Conservation (phyloP, 2,329 filamentous ascomycete species). For the Diaporthe vexans region DNA sequence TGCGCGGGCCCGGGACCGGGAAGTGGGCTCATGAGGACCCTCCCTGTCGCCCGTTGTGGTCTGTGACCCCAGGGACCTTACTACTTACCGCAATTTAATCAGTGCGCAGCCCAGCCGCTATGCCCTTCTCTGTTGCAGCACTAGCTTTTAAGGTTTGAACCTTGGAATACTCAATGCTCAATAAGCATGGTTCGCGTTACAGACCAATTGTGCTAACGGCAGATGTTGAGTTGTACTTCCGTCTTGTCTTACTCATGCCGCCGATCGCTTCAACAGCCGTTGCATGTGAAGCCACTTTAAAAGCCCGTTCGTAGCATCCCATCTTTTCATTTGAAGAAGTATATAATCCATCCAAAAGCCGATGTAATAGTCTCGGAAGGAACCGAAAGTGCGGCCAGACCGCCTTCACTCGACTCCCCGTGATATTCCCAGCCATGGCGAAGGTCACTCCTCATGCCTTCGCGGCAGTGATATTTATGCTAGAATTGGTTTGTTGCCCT, state of each 20-base stretch:
- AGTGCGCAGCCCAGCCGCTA: not conserved
- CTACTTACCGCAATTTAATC: not conserved
- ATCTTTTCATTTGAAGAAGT: no score
- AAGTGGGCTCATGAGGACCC: not conserved
- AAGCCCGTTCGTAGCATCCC: not conserved
- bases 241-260: no score
- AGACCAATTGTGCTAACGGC: not conserved
- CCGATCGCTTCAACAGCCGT: not conserved
- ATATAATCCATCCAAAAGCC: not conserved
- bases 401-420: not conserved
- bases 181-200: not conserved
- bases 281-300: not conserved
- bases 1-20: not conserved
- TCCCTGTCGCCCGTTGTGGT: not conserved
- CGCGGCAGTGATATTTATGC: not conserved
- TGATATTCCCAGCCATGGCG: not conserved
- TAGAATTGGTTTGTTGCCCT: not conserved
- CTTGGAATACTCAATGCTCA: not conserved
- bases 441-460: not conserved
- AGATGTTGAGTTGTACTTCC: not conserved
- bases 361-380: not conserved
- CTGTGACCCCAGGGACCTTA: not conserved
- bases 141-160: constrained; percentile 1
- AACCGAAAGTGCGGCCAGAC: no score
- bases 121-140: not conserved